Conservation (phyloP, 169 alveolate genomes). For the Babesia sp. region DNA sequence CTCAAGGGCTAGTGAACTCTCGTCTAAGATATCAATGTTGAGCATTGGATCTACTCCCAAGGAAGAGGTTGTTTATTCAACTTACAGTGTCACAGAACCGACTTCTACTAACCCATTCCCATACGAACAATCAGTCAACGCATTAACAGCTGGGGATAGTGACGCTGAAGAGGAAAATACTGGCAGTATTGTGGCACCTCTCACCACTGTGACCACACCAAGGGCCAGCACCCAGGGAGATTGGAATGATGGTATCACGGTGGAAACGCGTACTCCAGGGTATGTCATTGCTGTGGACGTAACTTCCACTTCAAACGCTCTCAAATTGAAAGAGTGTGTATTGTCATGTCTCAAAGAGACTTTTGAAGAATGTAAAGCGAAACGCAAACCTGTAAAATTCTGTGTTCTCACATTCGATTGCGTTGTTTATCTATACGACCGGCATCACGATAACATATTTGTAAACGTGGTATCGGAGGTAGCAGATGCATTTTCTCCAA, state of each 20-base stretch:
- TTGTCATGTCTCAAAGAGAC: constrained; percentile 2
- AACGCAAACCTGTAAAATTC: constrained; percentile 1
- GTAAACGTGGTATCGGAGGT: constrained; percentile 54
- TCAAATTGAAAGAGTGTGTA: constrained; percentile 32
- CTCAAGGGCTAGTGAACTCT: constrained; percentile 11
- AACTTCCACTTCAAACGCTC: constrained; percentile 13
- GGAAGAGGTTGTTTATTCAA: neutral
- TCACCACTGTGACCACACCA: neutral
- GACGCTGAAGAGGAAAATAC: neutral
- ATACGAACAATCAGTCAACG: too few relatives aligned
- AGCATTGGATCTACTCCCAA: neutral
- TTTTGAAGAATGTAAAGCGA: neutral
- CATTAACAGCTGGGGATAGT: neutral
- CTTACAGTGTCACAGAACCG: neutral
- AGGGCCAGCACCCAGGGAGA: neutral
- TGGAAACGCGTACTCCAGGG: constrained; percentile 1
- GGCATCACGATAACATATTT: constrained; percentile 5
- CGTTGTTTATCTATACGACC: constrained; percentile 28
- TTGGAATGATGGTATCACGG: too few relatives aligned
- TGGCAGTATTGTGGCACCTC: too few relatives aligned
- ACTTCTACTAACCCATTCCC: neutral
- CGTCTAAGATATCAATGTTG: neutral
- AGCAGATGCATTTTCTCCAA: constrained; percentile 43
- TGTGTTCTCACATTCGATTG: constrained; percentile 55
- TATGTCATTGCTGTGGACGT: constrained; percentile 39